Conservation (phyloP, 2,329 filamentous ascomycete species). For the Nothophaeocryptopus gaeumannii region DNA sequence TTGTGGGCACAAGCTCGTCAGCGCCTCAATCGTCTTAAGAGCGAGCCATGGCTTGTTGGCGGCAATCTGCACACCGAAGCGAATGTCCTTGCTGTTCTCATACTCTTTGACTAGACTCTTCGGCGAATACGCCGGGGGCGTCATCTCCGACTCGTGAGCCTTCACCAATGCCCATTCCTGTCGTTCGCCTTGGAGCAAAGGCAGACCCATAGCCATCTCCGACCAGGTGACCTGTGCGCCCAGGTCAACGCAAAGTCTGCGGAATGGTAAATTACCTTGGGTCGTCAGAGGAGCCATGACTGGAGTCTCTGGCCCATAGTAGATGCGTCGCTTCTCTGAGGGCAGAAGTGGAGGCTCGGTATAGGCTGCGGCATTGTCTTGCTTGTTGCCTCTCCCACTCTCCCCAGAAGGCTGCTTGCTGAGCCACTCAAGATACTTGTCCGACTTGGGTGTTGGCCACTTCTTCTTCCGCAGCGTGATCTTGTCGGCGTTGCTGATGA, state of each 20-base stretch:
- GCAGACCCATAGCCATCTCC: slow-evolving; percentile 94
- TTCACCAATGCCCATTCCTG: slow-evolving; percentile 94
- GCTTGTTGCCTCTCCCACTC: slow-evolving; percentile 33
- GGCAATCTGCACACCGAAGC: slow-evolving; percentile 89
- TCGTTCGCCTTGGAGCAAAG: slow-evolving; percentile 83
- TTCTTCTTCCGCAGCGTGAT: slow-evolving; percentile 72
- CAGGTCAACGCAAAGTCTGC: slow-evolving; percentile 81
- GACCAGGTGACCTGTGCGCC: slow-evolving; percentile 94
- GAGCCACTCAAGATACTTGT: slow-evolving; percentile 74
- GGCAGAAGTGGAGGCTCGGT: slow-evolving; percentile 83
- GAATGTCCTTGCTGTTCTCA: slow-evolving; percentile 76
- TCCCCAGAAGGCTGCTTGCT: slow-evolving; percentile 56
- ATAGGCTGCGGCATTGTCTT: slow-evolving; percentile 76
- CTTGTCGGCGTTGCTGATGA: slow-evolving; percentile 68
- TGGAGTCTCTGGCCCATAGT: slow-evolving; percentile 92
- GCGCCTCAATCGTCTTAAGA: slow-evolving; percentile 79
- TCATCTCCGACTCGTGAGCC: slow-evolving; percentile 78
- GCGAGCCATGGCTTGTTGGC: slow-evolving; percentile 90
- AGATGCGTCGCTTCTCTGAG: slow-evolving; percentile 89
- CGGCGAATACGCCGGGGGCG: slow-evolving; percentile 65
- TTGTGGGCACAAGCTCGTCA: slow-evolving; percentile 73
- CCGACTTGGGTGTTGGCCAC: slow-evolving; percentile 67
- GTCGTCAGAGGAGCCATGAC: slow-evolving; percentile 93
- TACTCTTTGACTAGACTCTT: slow-evolving; percentile 64
- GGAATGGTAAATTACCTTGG: slow-evolving; percentile 93